A percentile compares a stretch with the other conserved stretches of the same genome.
Evolutionary conservation across 768 basidiomycete species (phyloP).

Genomic region (Krasilnikovozyma curviuscula): DNA sequence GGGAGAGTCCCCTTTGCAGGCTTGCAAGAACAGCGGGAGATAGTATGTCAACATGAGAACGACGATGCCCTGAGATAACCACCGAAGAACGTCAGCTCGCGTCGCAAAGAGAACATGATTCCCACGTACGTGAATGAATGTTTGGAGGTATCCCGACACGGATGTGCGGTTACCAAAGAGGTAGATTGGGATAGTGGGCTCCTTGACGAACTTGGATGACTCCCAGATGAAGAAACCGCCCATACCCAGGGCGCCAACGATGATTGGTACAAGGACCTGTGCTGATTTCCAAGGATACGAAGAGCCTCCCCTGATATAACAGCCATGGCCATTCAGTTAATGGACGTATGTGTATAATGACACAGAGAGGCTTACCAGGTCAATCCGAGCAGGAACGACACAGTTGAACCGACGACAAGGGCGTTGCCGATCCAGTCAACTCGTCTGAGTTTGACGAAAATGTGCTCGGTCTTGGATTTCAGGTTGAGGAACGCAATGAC

Average conservation of each 20-base stretch:
- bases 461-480: neutral
- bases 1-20: constrained; percentile 4
- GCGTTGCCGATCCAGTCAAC: constrained; percentile 6
- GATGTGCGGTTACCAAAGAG: constrained; percentile 28
- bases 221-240: constrained; percentile 39
- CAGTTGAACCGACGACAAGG: neutral
- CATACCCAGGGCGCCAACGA: constrained; percentile 42
- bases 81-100: neutral
- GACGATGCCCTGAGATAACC: constrained; percentile 13
- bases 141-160: constrained; percentile 24
- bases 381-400: neutral
- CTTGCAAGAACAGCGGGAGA: constrained; percentile 35
- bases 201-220: constrained; percentile 30
- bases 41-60: constrained; percentile 23
- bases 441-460: neutral
- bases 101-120: constrained; percentile 12
- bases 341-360: too few species aligned
- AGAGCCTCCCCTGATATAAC: constrained; percentile 37
- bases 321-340: constrained; percentile 25
- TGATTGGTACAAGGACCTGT: constrained; percentile 29
- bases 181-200: constrained; percentile 20
- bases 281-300: constrained; percentile 31
- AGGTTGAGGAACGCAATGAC: constrained; percentile 3
- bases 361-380: neutral
- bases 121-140: constrained; percentile 25